phyloP scores from a whole-genome alignment of 106 monocot species.

The Dendrobium catenatum region DNA sequence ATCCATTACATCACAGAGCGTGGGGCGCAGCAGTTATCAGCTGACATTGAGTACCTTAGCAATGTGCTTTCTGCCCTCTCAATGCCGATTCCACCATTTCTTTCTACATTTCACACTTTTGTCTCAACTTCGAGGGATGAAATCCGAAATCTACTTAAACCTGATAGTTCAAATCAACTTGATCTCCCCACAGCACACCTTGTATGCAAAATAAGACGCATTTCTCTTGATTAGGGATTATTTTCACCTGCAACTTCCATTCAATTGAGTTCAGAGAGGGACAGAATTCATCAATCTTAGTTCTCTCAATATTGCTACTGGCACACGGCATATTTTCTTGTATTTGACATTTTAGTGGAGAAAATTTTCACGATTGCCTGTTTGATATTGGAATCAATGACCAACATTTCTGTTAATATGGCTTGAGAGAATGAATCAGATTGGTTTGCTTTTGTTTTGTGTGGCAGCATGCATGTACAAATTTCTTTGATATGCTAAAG shows the following conservation, averaged over 20 bases:
- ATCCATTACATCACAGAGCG: constrained; percentile 86
- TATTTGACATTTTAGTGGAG: too few species aligned
- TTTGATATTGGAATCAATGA: too few species aligned
- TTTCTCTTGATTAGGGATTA: constrained; percentile 42
- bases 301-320: too few species aligned
- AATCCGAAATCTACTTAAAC: constrained; percentile 54
- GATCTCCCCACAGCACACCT: constrained; percentile 85
- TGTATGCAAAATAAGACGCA: constrained; percentile 86
- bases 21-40: constrained; percentile 79
- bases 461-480: too few species aligned
- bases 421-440: too few species aligned
- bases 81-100: constrained; percentile 82
- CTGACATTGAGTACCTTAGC: constrained; percentile 88
- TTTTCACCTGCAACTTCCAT: background rate
- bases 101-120: constrained; percentile 67
- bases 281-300: too few species aligned
- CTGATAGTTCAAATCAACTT: constrained; percentile 45
- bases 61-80: constrained; percentile 94
- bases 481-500: too few species aligned
- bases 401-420: too few species aligned
- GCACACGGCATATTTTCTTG: too few species aligned
- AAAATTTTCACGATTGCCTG: too few species aligned
- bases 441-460: too few species aligned
- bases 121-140: constrained; percentile 67
- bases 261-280: too few species aligned